Conservation (phyloP, 768 basidiomycete species). For the Pisolithus albus region DNA sequence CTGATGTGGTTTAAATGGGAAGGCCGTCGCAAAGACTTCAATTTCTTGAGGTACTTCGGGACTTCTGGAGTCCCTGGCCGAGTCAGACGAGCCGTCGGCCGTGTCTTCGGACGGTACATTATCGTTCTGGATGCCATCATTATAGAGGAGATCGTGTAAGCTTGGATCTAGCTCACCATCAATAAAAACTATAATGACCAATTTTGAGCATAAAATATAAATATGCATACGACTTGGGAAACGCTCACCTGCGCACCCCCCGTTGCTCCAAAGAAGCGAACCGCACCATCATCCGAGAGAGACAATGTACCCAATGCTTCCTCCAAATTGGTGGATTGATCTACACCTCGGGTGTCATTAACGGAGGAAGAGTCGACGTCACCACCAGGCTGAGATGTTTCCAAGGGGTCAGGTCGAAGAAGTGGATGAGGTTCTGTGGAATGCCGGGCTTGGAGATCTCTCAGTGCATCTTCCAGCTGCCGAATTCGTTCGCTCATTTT, state of each 20-base stretch:
- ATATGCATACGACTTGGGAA: background rate
- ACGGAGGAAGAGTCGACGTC: conserved; percentile 18
- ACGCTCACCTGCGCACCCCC: conserved; percentile 58
- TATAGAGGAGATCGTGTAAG: conserved; percentile 1
- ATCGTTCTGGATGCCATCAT: conserved; percentile 21
- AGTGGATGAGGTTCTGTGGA: conserved; percentile 55
- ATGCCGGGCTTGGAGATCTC: conserved; percentile 41
- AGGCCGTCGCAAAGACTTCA: conserved; percentile 49
- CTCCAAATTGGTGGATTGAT: conserved; percentile 36
- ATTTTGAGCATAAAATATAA: conserved; percentile 4
- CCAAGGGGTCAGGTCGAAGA: conserved; percentile 47
- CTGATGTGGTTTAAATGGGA: conserved; percentile 63
- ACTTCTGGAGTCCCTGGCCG: conserved; percentile 21
- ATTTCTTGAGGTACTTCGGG: conserved; percentile 27
- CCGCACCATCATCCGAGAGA: conserved; percentile 52
- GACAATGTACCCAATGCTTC: conserved; percentile 57
- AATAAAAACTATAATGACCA: conserved; percentile 23
- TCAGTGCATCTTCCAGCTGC: conserved; percentile 55
- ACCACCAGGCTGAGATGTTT: conserved; percentile 21
- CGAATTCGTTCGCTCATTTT: conserved; percentile 49
- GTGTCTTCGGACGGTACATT: conserved; percentile 14
- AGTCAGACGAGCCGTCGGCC: conserved; percentile 19
- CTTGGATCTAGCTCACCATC: conserved; percentile 20
- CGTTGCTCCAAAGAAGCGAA: conserved; percentile 61
- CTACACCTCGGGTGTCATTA: conserved; percentile 15